phyloP scores from a whole-genome alignment of 2,329 filamentous ascomycete species.

The Botrytis fabae region DNA sequence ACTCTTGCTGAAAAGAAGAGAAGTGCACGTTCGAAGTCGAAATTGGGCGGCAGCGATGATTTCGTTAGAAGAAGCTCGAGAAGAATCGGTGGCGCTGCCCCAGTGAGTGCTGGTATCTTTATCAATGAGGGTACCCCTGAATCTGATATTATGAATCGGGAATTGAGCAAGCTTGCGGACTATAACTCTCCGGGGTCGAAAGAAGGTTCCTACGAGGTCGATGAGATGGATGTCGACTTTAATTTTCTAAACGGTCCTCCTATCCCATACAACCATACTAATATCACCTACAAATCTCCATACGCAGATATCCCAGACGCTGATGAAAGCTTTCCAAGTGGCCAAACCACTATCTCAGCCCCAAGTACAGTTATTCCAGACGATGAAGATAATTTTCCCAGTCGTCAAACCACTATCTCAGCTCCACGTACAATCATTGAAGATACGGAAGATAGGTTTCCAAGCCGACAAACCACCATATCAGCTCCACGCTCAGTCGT shows the following conservation, averaged over 20 bases:
- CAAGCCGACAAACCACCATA: not conserved
- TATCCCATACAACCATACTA: not conserved
- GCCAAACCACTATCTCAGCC: not conserved
- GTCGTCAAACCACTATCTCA: not conserved
- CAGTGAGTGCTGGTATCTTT: not conserved
- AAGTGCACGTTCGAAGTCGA: not conserved
- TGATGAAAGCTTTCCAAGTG: accelerated
- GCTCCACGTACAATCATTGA: not conserved
- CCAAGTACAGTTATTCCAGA: too few species aligned
- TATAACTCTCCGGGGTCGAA: not conserved
- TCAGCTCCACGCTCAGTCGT: too few species aligned
- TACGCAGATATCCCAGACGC: not conserved
- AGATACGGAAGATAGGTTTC: not conserved
- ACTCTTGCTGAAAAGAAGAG: not conserved
- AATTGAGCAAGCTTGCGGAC: not conserved
- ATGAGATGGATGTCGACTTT: not conserved
- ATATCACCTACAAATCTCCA: not conserved
- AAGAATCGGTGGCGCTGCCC: not conserved
- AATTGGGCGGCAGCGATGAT: not conserved
- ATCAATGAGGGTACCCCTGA: not conserved
- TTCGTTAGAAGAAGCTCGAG: constrained; percentile 4
- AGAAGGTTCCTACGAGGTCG: not conserved
- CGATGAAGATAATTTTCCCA: too few species aligned
- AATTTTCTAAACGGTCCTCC: not conserved
- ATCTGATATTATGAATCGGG: too few species aligned